These are phyloP conservation scores for Cytospora piceicola DNA, from an alignment of 2,329 filamentous ascomycete species.

Conservation along the genomic window DNA sequence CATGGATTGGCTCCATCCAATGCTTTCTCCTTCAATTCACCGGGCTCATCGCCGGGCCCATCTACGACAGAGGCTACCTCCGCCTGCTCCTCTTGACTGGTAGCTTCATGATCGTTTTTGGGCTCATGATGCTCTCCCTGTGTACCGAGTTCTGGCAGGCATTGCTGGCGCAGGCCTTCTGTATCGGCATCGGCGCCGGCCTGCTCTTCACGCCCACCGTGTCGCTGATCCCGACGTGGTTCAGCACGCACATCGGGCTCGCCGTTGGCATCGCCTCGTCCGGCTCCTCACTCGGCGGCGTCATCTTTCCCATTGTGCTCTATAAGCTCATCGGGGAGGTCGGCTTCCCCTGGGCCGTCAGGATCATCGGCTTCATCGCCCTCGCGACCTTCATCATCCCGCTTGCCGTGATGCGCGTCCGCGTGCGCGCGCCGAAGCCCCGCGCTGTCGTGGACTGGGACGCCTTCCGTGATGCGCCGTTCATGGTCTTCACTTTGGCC, in stretches of 20 bases:
- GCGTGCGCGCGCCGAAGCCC: constrained; percentile 42
- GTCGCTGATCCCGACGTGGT: constrained; percentile 42
- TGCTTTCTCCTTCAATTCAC: constrained; percentile 49
- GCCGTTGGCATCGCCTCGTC: constrained; percentile 42
- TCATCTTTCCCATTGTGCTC: constrained; percentile 42
- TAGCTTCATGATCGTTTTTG: constrained; percentile 48
- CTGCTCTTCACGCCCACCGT: constrained; percentile 45
- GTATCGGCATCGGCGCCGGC: constrained; percentile 50
- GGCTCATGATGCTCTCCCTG: constrained; percentile 49
- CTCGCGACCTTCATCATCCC: constrained; percentile 37
- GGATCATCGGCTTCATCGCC: constrained; percentile 36
- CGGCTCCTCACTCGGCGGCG: constrained; percentile 40
- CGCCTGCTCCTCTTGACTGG: constrained; percentile 46
- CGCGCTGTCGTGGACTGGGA: constrained; percentile 44
- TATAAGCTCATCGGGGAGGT: constrained; percentile 32
- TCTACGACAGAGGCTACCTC: constrained; percentile 53
- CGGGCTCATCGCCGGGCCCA: constrained; percentile 48
- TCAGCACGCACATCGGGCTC: constrained; percentile 36
- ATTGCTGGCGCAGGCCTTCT: constrained; percentile 50
- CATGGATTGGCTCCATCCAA: constrained; percentile 54
- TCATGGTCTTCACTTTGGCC: constrained; percentile 41
- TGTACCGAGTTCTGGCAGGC: constrained; percentile 49
- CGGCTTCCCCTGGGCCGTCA: constrained; percentile 37
- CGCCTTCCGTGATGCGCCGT: constrained; percentile 46
- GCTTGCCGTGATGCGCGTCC: constrained; percentile 38